Base-by-base conservation (phyloP, 202 grass and related monocot species). In the Bolboschoenoplectus hybrid region DNA sequence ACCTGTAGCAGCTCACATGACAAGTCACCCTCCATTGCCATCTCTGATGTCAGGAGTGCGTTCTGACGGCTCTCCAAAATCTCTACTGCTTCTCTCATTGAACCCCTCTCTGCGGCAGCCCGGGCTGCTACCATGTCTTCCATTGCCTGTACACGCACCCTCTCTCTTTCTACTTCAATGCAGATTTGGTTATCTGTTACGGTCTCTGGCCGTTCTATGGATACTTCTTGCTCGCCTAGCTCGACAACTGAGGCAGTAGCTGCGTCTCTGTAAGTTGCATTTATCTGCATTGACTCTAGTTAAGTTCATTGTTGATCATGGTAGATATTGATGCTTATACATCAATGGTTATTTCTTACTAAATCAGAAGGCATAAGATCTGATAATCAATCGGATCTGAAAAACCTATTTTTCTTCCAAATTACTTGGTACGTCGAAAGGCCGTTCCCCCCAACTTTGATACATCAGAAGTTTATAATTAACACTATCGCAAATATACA, bases 31-130 rank as follows among this genome's bases (percentile, higher is more conserved):
- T 14, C 38, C 35, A 0, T 58, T 50, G 70, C 63, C 74, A 56
- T 80, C 4, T 38, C 49, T 5, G 91, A 95, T 13, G 71, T 77
- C 76, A 64, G 60, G 35, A 92, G 74, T 26, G 58, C 41, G 6
- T 82, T 85, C 84, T 66, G 84, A 49, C 67, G 32, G 44, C 12
- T 72, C 13, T 72, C 91, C 41, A 93, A 89, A 20, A 92, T 93
- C 62, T 85, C 74, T 16, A 80, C 85, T 0, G 94, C 91, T 55
- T 92, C 85, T 26, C 35, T 83, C 80, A 92, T 82, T 50, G 52
- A 63, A 1, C 90, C 94, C 0, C 85, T 85, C 81, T 97, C 94
- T 44, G 94, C 91, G 12, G 91, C 94, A 3, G 49, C 87, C 11
- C 87, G 83, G 0, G 91, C 94, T 41, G 83, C 87, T 0, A 78